Base-by-base conservation (phyloP, 495 filamentous ascomycete genomes). In the Trichodelitschia bisporula region DNA sequence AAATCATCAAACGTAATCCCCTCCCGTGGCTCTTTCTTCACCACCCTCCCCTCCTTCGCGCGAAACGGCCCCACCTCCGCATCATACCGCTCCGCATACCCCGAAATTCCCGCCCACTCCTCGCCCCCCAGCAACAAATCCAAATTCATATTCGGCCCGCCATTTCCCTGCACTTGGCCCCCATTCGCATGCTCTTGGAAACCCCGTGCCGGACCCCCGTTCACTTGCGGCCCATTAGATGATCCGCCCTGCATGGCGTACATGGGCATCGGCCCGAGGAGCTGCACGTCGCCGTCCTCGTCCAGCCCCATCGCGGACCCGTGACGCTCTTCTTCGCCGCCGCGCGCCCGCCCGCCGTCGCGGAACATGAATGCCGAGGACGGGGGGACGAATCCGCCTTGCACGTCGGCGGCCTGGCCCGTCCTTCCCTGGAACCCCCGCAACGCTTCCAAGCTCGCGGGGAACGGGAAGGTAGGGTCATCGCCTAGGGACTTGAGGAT, bases 181-280 rank as follows among this genome's bases (percentile, higher is more conserved):
- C 19, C 19, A 29, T 17, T 18, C 24, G 16, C 26, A 30, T 35
- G 9, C 24, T 15, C 23, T 33, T 31, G 32, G 21, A 29, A n/a
- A 3, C 14, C 6, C 18, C 12, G 3, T 30, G 21, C 4, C 36
- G 30, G 21, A 8, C 12, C 12, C 12, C 21, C 12, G 21, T 25
- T 14, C 21, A n/a, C 15, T 17, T 28, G 3, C 26, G 35, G n/a
- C 24, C 21, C 15, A 13, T 28, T 21, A 4, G 31, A 14, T 29
- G 32, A 9, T 25, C n/a, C 33, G 18, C 41, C 45, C 25, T 59
- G 56, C 35, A 56, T 44, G n/a, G 64, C 41, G 36, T 64, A 67
- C 24, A 60, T 58, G 19, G 62, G 63, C 25, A 65, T 39, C 14
- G 62, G 61, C 4, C 56, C 59, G 33, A 61, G 61, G 6, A 64